Evolutionary conservation across 345 rosid genomes (phyloP).

Genomic region (Laguncularia racemosa): DNA sequence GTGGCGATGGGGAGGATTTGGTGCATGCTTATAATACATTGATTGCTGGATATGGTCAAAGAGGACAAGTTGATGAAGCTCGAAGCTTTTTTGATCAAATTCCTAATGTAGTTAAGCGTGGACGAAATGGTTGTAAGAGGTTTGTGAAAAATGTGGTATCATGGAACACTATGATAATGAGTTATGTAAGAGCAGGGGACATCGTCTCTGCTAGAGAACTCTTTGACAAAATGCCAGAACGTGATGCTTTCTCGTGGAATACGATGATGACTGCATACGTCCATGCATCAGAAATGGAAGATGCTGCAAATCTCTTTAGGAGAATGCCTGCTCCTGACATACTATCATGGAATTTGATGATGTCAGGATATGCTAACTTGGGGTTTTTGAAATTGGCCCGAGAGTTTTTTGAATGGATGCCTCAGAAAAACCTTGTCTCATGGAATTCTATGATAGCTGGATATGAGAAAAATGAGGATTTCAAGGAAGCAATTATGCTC

Average conservation of each 20-base stretch:
- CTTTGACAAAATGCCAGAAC: slow-evolving; percentile 49
- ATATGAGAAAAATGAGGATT: slow-evolving; percentile 45
- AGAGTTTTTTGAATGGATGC: slow-evolving; percentile 45
- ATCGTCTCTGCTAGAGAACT: slow-evolving; percentile 44
- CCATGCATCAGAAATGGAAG: slow-evolving; percentile 34
- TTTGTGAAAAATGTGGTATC: slow-evolving; percentile 51
- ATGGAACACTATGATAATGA: slow-evolving; percentile 79
- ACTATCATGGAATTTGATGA: slow-evolving; percentile 58
- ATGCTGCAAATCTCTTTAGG: slow-evolving; percentile 44
- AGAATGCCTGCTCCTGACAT: slow-evolving; percentile 50
- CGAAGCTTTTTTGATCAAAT: slow-evolving; percentile 46
- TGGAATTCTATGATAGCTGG: slow-evolving; percentile 76
- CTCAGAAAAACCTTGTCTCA: slow-evolving; percentile 44
- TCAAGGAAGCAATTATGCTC: slow-evolving; percentile 39
- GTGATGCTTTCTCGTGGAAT: slow-evolving; percentile 68
- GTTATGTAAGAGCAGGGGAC: slow-evolving; percentile 54
- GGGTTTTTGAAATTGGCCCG: slow-evolving; percentile 36
- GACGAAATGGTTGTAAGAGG: slow-evolving; percentile 1
- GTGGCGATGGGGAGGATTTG: slow-evolving; percentile 26
- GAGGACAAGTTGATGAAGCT: slow-evolving; percentile 50
- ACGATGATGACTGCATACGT: slow-evolving; percentile 69
- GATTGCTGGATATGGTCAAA: slow-evolving; percentile 69
- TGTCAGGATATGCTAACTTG: slow-evolving; percentile 42
- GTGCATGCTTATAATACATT: slow-evolving; percentile 63
- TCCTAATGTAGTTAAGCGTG: slow-evolving; percentile 19